phyloP scores from a whole-genome alignment of 1,284 basidiomycete genomes.

The Trametes pubescens region DNA sequence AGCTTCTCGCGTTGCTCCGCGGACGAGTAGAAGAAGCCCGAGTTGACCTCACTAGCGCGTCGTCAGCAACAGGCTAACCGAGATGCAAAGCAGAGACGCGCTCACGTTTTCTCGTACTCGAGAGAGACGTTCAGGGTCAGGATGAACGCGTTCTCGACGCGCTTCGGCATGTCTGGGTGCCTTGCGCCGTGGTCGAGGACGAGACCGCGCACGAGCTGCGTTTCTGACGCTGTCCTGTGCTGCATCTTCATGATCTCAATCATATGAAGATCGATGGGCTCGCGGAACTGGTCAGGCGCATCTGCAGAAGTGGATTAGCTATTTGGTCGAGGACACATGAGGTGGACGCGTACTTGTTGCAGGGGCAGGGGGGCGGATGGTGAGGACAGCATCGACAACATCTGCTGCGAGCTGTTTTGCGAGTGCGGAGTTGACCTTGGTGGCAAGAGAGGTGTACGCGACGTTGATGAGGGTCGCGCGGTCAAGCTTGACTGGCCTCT shows the following conservation, averaged over 20 bases:
- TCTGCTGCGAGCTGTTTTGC: conserved; percentile 92
- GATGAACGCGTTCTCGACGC: conserved; percentile 96
- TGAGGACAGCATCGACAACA: conserved; percentile 94
- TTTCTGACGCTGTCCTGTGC: conserved; percentile 97
- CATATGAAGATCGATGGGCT: conserved; percentile 99
- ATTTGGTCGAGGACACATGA: too few species aligned
- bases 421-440: conserved; percentile 87
- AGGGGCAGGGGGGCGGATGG: conserved; percentile 82
- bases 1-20: conserved; percentile 99
- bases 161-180: conserved; percentile 99
- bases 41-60: conserved; percentile 91
- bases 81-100: conserved; percentile 35
- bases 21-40: conserved; percentile 99
- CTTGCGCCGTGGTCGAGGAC: conserved; percentile 96
- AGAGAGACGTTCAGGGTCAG: conserved; percentile 97
- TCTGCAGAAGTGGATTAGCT: conserved; percentile 47
- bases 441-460: conserved; percentile 93
- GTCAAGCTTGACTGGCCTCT: conserved; percentile 79
- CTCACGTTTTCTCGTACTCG: conserved; percentile 99
- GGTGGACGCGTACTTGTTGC: conserved; percentile 54
- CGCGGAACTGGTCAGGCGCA: conserved; percentile 70
- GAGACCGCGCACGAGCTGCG: conserved; percentile 94
- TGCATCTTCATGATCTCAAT: conserved; percentile 99
- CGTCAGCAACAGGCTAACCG: conserved; percentile 9
- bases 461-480: conserved; percentile 93